phyloP scores from a whole-genome alignment of 768 basidiomycete species.

The Heimioporus sp. region DNA sequence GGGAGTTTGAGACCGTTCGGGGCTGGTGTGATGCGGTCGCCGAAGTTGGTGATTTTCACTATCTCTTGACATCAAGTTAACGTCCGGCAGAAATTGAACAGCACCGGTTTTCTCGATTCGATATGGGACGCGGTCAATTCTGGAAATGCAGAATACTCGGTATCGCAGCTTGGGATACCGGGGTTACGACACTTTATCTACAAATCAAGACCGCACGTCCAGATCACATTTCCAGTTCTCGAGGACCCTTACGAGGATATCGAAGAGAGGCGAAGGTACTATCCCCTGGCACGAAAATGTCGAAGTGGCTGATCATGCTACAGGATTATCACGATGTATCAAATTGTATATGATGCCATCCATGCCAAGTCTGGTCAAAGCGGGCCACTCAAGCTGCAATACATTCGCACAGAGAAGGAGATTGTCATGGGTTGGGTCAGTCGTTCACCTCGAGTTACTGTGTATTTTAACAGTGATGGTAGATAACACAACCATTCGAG shows the following conservation, averaged over 20 bases:
- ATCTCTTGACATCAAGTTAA: background rate
- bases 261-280: constrained; percentile 60
- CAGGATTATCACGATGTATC: constrained; percentile 86
- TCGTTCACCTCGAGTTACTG: background rate
- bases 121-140: constrained; percentile 47
- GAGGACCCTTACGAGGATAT: constrained; percentile 78
- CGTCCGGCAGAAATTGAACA: constrained; percentile 55
- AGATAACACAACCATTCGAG: constrained; percentile 96
- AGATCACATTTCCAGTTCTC: constrained; percentile 82
- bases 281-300: background rate
- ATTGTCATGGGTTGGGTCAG: constrained; percentile 94
- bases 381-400: constrained; percentile 80
- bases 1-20: constrained; percentile 83
- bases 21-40: constrained; percentile 70
- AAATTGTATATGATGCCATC: constrained; percentile 82
- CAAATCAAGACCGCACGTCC: constrained; percentile 87
- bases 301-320: constrained; percentile 3
- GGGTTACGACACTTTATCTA: constrained; percentile 94
- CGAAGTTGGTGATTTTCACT: constrained; percentile 40
- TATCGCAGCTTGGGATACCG: constrained; percentile 79
- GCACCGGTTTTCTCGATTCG: constrained; percentile 53
- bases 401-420: constrained; percentile 81
- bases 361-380: constrained; percentile 88
- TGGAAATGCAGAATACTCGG: constrained; percentile 59
- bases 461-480: background rate